Evolutionary conservation across 1,139 yeast species (phyloP), one percentile per base, ranked within the genome.

Genomic region (Schwanniomyces etchellsii): DNA sequence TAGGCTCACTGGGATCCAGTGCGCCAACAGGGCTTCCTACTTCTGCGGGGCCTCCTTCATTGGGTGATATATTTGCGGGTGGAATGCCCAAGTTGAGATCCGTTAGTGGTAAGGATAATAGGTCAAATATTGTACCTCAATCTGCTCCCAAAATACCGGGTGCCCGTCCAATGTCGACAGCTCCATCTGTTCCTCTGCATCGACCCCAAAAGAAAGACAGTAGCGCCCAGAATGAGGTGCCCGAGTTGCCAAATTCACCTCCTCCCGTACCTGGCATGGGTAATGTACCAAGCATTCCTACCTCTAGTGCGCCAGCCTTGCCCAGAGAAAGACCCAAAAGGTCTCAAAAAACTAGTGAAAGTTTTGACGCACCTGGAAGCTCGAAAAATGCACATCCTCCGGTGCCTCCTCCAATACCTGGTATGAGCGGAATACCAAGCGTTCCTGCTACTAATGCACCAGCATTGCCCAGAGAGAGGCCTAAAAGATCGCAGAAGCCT

Each of bases 31-130:
- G 40, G 26, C 39, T 42, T 11, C 47, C 50, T 10, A n/a, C 21
- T 18, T 44, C 57, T 34, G n/a, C n/a, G n/a, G 60, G 64, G 26
- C 63, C 63, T 3, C 81, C 80, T n/a, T 78, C 67, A 47, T 56
- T 85, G 39, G 94, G 89, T 14, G 91, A 82, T 35, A 70, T 85
- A 11, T 78, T 85, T 53, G 93, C 95, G 5, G 88, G 85, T 7
- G 95, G 95, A 2, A 70, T 86, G 52, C 95, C 96, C 5, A 84
- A 82, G 46, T 62, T 86, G 42, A 77, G 74, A 43, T 78, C 77
- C 38, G 69, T 70, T 24, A 29, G 18, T 24, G 63, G 60, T 16
- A 50, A 48, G 20, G 73, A 69, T 37, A 64, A 64, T 37, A 48
- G 72, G n/a, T 51, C 70, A 2, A 66, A 64, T 6, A 53, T 60